Evolutionary conservation across 345 rosid species (phyloP).

Genomic region (Triadica sebifera): DNA sequence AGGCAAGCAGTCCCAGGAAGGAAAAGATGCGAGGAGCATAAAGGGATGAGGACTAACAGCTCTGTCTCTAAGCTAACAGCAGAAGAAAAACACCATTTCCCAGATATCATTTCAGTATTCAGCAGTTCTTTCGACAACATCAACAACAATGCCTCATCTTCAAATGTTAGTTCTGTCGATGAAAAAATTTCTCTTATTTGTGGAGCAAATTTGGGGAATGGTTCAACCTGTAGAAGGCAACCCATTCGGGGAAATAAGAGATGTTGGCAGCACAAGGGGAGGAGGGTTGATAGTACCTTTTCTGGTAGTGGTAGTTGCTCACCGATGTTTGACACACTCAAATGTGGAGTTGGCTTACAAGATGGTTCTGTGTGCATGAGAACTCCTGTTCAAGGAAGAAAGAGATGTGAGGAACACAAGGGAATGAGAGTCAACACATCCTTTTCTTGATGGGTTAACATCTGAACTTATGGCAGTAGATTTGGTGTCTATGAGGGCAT

Average conservation of each 20-base stretch:
- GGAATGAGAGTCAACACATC: constrained; percentile 18
- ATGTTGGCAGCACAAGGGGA: constrained; percentile 62
- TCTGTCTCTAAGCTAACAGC: constrained; percentile 21
- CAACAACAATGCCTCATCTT: not conserved
- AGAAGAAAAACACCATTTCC: no score
- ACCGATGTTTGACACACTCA: not conserved
- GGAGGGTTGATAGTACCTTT: constrained; percentile 8
- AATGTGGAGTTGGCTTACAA: constrained; percentile 31
- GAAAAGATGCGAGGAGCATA: constrained; percentile 61
- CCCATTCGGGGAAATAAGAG: constrained; percentile 39
- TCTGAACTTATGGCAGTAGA: not conserved
- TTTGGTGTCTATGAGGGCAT: no score
- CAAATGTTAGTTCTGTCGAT: not conserved
- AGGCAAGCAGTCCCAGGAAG: constrained; percentile 51
- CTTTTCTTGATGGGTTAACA: not conserved
- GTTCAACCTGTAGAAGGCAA: constrained; percentile 45
- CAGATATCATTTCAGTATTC: no score
- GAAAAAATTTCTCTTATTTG: constrained; percentile 28
- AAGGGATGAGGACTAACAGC: constrained; percentile 54
- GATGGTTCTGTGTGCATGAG: constrained; percentile 28
- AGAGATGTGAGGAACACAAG: constrained; percentile 25
- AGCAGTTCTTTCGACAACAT: not conserved
- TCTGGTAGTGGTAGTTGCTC: not conserved
- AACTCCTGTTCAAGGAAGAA: constrained; percentile 25
- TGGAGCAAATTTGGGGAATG: constrained; percentile 47